Conservation (phyloP, 148 eudicot genomes). For the Bassia scoparia region DNA sequence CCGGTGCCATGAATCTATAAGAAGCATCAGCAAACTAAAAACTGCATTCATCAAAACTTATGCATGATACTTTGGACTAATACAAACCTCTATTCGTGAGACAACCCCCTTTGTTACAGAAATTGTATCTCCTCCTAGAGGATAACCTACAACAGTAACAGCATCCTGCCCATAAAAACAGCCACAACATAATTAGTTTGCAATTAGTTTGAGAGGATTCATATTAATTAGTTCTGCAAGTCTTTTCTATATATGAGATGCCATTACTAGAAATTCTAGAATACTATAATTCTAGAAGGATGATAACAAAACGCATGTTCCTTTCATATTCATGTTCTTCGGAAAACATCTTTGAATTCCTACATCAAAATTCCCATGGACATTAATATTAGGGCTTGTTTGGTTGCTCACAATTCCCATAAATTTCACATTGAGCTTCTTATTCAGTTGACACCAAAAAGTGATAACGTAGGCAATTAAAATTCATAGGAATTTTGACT, state of each 20-base stretch:
- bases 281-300: background rate
- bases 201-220: background rate
- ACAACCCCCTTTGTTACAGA: constrained; percentile 98
- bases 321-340: background rate
- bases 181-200: constrained; percentile 14
- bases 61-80: background rate
- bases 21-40: constrained; percentile 10
- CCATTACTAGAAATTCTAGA: background rate
- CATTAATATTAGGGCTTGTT: too few species aligned
- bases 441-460: too few species aligned
- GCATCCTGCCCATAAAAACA: constrained; percentile 60
- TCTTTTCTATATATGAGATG: background rate
- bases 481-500: too few species aligned
- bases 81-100: constrained; percentile 92
- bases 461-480: too few species aligned
- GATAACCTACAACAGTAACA: constrained; percentile 98
- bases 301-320: background rate
- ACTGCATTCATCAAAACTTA: background rate
- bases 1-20: background rate
- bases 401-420: too few species aligned
- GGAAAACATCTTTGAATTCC: background rate
- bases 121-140: constrained; percentile 98
- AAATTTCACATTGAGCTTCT: too few species aligned
- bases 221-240: background rate
- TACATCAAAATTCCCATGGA: too few species aligned